Base-by-base conservation (phyloP, 2,329 filamentous ascomycete species). In the Penicillium brasilianum region DNA sequence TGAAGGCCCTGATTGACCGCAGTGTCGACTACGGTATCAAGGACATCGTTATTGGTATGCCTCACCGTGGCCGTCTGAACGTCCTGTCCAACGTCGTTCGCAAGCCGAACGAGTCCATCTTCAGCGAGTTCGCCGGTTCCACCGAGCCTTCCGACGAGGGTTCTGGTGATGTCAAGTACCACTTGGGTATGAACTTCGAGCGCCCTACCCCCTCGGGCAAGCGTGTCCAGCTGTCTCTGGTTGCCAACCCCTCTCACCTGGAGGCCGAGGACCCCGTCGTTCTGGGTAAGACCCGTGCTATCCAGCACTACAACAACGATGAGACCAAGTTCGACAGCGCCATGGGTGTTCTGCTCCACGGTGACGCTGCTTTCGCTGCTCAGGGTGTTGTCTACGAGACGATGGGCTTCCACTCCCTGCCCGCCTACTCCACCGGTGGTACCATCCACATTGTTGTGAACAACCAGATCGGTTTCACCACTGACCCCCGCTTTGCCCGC, bases 391-490 rank as follows among this genome's bases (percentile, higher is more conserved):
- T 99, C 65, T 99, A 99, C 80, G 95, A 99, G 81, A 98, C 93
- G 73, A 91, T 99, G 80, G 95, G 95, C 66, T 97, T 99, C 88
- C 91, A 97, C 82, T 90, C 92, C 55, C 88, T 99, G 39, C 95
- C 95, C 32, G 92, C 91, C 69, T 99, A 97, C 83, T 97, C 96
- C 52, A 98, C 95, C 57, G 95, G 95, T 72, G 95, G 95, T 75
- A 99, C 95, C 60, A 91, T 99, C 72, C 95, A 99, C 81, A 85
- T 99, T 68, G 89, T 99, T 61, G 94, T 98, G 71, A 99, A 99
- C 88, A 99, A 99, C 86, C 95, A 99, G 85, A 99, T 99, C 78
- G 95, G 95, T 79, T 99, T 99, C 85, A 99, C 95, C 57, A 99
- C 95, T 22, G 95, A 99, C 76, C 95, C 95, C 69, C 92, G 95